These are phyloP conservation scores for Trichoderma aggressivum DNA, from an alignment of 2,329 filamentous ascomycete genomes.

Conservation along the genomic window DNA sequence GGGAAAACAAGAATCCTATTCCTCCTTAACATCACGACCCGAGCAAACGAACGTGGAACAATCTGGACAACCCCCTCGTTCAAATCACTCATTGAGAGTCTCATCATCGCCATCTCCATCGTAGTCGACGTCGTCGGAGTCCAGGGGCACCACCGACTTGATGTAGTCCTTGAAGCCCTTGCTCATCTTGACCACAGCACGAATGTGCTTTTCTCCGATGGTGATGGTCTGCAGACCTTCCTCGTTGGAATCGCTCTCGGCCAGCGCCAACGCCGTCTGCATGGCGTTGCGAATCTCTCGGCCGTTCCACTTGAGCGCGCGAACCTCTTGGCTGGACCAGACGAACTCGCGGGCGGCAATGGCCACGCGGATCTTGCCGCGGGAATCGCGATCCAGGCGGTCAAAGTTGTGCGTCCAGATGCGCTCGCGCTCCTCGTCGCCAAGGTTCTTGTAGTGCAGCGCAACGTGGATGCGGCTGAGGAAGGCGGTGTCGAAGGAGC, in stretches of 20 bases:
- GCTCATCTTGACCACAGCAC: conserved; percentile 37
- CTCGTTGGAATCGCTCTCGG: conserved; percentile 41
- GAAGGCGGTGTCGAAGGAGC: conserved; percentile 47
- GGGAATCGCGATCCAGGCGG: conserved; percentile 41
- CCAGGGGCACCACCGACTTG: conserved; percentile 15
- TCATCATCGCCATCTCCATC: conserved; percentile 16
- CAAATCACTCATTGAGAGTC: not conserved
- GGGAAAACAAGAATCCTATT: not conserved
- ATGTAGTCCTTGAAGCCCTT: conserved; percentile 34
- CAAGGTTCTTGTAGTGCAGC: conserved; percentile 43
- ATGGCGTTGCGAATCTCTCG: conserved; percentile 43
- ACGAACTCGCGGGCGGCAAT: conserved; percentile 40
- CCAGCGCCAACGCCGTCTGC: conserved; percentile 44
- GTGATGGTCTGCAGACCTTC: conserved; percentile 31
- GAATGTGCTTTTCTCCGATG: conserved; percentile 33
- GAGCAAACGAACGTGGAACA: not conserved
- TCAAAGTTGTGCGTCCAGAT: conserved; percentile 48
- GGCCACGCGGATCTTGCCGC: conserved; percentile 36
- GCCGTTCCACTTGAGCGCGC: conserved; percentile 40
- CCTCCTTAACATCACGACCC: not conserved
- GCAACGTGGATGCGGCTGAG: conserved; percentile 49
- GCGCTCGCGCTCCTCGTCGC: conserved; percentile 40
- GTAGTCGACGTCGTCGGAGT: conserved; percentile 14
- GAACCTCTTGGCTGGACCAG: conserved; percentile 36
- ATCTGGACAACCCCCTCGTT: not conserved